These are phyloP conservation scores for Fremontodendron californicum DNA, from an alignment of 345 rosid genomes.

Conservation along the genomic window DNA sequence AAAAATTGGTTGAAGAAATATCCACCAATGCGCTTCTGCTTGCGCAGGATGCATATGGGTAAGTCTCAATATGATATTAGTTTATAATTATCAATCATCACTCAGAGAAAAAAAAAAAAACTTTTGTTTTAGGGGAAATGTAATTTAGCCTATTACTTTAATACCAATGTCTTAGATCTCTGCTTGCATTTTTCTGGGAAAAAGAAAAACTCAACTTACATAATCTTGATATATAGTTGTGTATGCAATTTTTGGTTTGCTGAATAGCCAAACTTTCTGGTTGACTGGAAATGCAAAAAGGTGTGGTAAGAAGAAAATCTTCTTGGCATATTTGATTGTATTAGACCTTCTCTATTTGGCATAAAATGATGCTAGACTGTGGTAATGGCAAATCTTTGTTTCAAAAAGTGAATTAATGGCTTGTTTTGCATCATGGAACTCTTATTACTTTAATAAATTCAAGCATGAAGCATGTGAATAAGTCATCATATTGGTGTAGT, in stretches of 20 bases:
- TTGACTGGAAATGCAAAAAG: neutral
- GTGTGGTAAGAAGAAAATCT: neutral
- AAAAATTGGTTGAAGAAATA: slow-evolving; percentile 33
- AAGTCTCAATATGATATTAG: neutral
- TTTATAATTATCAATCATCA: neutral
- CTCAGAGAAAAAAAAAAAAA: too few species aligned
- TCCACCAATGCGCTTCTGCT: slow-evolving; percentile 44
- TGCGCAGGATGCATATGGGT: slow-evolving; percentile 51
- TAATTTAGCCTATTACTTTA: neutral
- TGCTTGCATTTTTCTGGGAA: neutral
- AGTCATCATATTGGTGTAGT: neutral
- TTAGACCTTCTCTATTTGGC: neutral
- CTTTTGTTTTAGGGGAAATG: neutral
- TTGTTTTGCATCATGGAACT: neutral
- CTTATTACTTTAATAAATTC: neutral
- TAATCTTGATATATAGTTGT: neutral
- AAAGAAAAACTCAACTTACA: neutral
- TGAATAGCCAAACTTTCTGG: neutral
- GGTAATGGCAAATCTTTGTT: neutral
- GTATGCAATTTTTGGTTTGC: neutral
- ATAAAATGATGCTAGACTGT: neutral
- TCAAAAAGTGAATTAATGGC: neutral
- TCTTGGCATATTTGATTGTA: neutral
- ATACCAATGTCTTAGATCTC: neutral
- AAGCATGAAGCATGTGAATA: neutral